Evolutionary conservation across 805 yeast genomes (phyloP), one percentile per base, ranked within the genome.

Genomic region (Wilhelminamyces savonicus): DNA sequence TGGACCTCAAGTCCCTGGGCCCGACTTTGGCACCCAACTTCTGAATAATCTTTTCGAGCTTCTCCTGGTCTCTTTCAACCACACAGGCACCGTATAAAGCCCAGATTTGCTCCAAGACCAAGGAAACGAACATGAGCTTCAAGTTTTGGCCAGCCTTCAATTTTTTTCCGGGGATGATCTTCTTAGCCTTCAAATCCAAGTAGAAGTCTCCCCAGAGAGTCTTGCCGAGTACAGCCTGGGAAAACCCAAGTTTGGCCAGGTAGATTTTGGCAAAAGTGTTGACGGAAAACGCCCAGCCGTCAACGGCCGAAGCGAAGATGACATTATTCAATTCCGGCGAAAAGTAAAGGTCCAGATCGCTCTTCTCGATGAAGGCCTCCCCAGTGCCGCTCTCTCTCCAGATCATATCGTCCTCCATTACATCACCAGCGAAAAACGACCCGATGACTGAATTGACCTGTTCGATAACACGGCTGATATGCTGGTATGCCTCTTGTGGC

Each of bases 241-340:
- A 82, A 41, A 90, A 81, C 0, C 95, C 96, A 13, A 90, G 62
- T 46, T 86, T 86, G 28, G 75, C 74, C 58, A 82, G 92, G 52
- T 86, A 85, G 20, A 92, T 76, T 34, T 82, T 78, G 6, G 96
- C 83, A 56, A 92, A 83, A 41, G 92, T 95, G 29, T 84, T 76
- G 28, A 92, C 67, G 24, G 85, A 82, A 55, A 92, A 92, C 1
- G 97, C 99, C 97, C 98, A 92, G 9, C 97, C 97, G 58, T 92
- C 98, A 13, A 82, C 67, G 1, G 98, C 98, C 17, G 76, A 69
- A 1, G 95, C 90, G 62, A 90, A 90, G 0, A 90, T 75, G 4
- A 90, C 96, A 48, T 90, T 90, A 50, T 86, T 86, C 41, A 75
- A 71, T 29, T 81, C 83, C 0, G 99, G 98, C 12, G 84, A 70